Evolutionary conservation across 2,329 filamentous ascomycete genomes (phyloP).

Genomic region (Nakataea oryzae): DNA sequence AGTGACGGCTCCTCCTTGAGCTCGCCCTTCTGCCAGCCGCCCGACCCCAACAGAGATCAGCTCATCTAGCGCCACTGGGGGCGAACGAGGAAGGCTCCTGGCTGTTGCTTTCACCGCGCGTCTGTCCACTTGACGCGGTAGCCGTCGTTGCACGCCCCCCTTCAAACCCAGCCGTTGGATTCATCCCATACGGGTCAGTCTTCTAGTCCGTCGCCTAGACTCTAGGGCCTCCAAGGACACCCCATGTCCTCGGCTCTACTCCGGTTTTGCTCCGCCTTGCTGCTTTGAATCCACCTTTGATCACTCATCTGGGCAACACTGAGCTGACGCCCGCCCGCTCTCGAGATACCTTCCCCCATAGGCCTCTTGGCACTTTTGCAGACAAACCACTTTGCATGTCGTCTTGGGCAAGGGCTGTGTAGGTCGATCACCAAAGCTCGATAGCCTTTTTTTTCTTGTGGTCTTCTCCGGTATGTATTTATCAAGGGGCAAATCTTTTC

Average conservation of each 20-base stretch:
- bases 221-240: neutral
- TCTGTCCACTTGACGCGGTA: neutral
- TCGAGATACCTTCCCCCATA: neutral
- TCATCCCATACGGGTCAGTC: neutral
- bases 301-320: neutral
- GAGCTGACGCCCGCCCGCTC: neutral
- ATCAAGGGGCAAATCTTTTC: neutral
- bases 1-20: neutral
- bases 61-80: neutral
- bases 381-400: neutral
- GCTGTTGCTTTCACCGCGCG: neutral
- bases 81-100: neutral
- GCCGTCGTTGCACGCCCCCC: no score
- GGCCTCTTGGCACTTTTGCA: neutral
- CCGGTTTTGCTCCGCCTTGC: neutral
- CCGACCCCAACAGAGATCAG: neutral
- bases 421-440: no score
- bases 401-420: no score
- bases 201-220: neutral
- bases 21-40: neutral
- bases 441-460: no score
- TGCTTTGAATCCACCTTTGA: neutral
- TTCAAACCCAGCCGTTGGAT: neutral
- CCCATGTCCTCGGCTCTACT: no score
- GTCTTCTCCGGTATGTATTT: neutral